phyloP scores from a whole-genome alignment of 2,329 filamentous ascomycete genomes.

The Penicillium corylophilum region DNA sequence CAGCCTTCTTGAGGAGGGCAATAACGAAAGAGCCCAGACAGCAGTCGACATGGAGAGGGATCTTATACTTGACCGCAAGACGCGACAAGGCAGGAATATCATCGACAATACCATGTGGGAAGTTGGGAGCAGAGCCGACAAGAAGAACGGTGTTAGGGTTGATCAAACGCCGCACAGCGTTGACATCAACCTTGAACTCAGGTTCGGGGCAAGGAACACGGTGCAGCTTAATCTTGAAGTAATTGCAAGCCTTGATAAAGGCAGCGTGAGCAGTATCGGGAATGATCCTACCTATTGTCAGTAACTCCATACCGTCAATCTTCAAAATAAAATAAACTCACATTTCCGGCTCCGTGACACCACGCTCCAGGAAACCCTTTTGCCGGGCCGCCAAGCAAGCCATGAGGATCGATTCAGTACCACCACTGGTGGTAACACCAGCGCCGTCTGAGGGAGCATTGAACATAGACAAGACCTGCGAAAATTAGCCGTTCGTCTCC shows the following conservation, averaged over 20 bases:
- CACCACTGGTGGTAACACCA: constrained; percentile 86
- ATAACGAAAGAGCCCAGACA: constrained; percentile 95
- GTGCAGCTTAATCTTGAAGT: constrained; percentile 96
- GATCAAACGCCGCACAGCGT: constrained; percentile 76
- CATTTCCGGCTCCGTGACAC: constrained; percentile 94
- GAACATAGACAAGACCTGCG: constrained; percentile 70
- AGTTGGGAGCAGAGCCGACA: constrained; percentile 94
- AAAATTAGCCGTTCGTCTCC: neutral
- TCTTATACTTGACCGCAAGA: constrained; percentile 72
- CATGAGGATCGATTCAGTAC: constrained; percentile 96
- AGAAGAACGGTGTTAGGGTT: constrained; percentile 93
- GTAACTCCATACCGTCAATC: neutral
- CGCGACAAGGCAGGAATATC: constrained; percentile 84
- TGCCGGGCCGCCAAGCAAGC: constrained; percentile 87
- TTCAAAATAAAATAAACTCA: constrained; percentile 43
- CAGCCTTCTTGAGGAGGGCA: constrained; percentile 87
- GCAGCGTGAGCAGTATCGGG: constrained; percentile 93
- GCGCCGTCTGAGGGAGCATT: constrained; percentile 82
- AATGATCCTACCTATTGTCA: constrained; percentile 65
- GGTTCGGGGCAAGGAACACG: constrained; percentile 84
- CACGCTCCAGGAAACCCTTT: constrained; percentile 80
- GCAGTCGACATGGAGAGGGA: constrained; percentile 95
- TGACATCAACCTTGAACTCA: constrained; percentile 76
- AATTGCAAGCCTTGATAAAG: constrained; percentile 90
- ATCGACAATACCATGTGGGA: constrained; percentile 96